Evolutionary conservation across 805 yeast species (phyloP).

Genomic region (Cyberlindnera saturnus): DNA sequence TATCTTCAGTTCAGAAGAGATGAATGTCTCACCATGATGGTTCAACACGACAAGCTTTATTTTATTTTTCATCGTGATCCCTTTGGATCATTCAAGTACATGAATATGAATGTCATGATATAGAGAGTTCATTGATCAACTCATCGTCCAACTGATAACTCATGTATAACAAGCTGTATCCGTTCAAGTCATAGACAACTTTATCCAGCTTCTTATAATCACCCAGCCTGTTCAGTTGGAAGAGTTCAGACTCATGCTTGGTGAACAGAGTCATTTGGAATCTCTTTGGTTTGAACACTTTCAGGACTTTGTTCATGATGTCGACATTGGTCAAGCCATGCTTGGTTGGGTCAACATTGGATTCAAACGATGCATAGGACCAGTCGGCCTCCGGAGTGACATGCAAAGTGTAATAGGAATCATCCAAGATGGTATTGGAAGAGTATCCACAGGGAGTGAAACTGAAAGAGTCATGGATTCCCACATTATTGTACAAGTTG

Average conservation of each 20-base stretch:
- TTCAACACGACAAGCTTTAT: background rate
- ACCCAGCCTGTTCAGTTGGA: constrained; percentile 25
- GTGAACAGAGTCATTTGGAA: constrained; percentile 57
- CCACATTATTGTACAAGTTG: constrained; percentile 42
- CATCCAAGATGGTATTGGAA: constrained; percentile 69
- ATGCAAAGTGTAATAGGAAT: constrained; percentile 76
- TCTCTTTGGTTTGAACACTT: constrained; percentile 66
- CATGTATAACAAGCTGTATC: constrained; percentile 66
- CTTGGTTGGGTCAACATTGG: constrained; percentile 57
- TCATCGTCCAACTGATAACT: constrained; percentile 43
- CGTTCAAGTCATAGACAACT: constrained; percentile 67
- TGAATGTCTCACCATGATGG: background rate
- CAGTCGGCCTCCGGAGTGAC: constrained; percentile 92
- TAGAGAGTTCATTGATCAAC: constrained; percentile 13
- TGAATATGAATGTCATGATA: background rate
- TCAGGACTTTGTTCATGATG: constrained; percentile 55
- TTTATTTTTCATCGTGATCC: constrained; percentile 1
- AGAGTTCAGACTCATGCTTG: constrained; percentile 29
- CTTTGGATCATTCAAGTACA: background rate
- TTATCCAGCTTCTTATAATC: constrained; percentile 61
- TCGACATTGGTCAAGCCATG: constrained; percentile 39
- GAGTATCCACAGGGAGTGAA: constrained; percentile 95
- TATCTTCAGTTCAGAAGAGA: background rate
- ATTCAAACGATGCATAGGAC: constrained; percentile 95
- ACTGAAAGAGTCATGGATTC: constrained; percentile 78